Evolutionary conservation across 1,284 basidiomycete species (phyloP).

Genomic region (Apiotrichum brassicae): DNA sequence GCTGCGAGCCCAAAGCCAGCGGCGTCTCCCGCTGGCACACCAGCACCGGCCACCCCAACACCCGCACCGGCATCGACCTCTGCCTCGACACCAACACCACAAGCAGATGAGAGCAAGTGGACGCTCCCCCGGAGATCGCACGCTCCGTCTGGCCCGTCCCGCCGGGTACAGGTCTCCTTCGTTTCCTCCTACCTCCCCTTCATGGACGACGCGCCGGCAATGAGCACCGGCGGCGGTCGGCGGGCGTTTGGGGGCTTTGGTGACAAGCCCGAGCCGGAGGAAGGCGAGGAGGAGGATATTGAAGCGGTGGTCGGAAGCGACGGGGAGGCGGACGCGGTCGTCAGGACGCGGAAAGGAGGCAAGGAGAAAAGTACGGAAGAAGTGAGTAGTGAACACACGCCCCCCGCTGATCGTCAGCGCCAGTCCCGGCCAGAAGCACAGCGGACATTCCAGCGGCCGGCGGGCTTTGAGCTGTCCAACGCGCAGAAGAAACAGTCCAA

Average conservation of each 20-base stretch:
- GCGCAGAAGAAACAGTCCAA: not conserved
- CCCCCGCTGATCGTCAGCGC: too few species aligned
- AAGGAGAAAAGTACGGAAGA: not conserved
- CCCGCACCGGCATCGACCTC: constrained; percentile 4
- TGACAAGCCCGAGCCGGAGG: constrained; percentile 6
- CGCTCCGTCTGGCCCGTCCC: constrained; percentile 11
- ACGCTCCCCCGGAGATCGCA: constrained; percentile 14
- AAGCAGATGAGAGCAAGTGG: constrained; percentile 23
- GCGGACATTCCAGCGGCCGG: constrained; percentile 4
- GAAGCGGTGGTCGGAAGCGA: constrained; percentile 1
- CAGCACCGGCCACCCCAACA: not conserved
- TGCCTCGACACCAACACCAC: not conserved
- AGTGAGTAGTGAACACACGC: not conserved
- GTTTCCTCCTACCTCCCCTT: constrained; percentile 32
- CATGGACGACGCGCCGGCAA: constrained; percentile 14
- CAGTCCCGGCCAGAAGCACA: not conserved
- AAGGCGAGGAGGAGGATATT: constrained; percentile 9
- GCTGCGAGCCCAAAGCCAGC: not conserved
- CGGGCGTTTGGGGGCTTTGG: constrained; percentile 26
- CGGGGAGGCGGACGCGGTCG: not conserved
- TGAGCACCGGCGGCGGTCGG: constrained; percentile 15
- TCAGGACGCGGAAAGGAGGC: not conserved
- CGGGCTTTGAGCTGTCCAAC: constrained; percentile 4
- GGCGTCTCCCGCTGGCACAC: not conserved
- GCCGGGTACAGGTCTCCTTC: constrained; percentile 16